Percentiles rank a stretch among this genome's conserved stretches.
Evolutionary conservation across 805 yeast species (phyloP).

Genomic region (Nematodospora valgi): DNA sequence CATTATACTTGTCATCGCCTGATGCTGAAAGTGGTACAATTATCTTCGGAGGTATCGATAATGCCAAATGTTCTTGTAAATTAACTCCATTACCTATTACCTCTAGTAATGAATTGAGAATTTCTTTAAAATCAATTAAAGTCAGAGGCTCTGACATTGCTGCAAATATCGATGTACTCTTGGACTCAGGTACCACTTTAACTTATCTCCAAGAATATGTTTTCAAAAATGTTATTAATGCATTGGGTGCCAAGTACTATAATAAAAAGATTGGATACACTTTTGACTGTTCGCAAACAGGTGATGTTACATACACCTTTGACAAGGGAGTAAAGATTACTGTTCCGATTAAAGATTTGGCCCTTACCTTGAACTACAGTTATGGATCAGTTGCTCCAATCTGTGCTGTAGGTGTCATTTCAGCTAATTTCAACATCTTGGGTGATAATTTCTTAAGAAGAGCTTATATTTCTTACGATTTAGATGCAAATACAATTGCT

Average conservation of each 20-base stretch:
- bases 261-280: slow-evolving; percentile 24
- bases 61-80: slow-evolving; percentile 20
- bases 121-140: slow-evolving; percentile 1
- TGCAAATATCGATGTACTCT: slow-evolving; percentile 16
- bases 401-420: slow-evolving; percentile 19
- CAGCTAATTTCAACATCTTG: slow-evolving; percentile 30
- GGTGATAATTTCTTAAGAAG: slow-evolving; percentile 62
- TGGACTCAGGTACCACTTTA: slow-evolving; percentile 26
- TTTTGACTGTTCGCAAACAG: slow-evolving; percentile 27
- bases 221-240: slow-evolving; percentile 14
- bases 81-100: slow-evolving; percentile 17
- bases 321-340: slow-evolving; percentile 24
- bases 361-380: slow-evolving; percentile 18
- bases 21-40: slow-evolving; percentile 20
- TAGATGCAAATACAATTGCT: slow-evolving; percentile 49
- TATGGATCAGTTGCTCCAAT: slow-evolving; percentile 34
- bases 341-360: slow-evolving; percentile 15
- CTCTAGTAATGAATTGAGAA: slow-evolving; percentile 2
- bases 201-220: slow-evolving; percentile 38
- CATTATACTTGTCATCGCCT: slow-evolving; percentile 23
- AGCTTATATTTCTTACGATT: slow-evolving; percentile 58
- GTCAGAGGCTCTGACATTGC: slow-evolving; percentile 8
- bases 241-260: slow-evolving; percentile 14
- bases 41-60: slow-evolving; percentile 25
- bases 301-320: slow-evolving; percentile 28